Percentiles rank a stretch among this genome's conserved stretches.
Conservation (phyloP, 352 stramenopile species). For the Globisporangium perplexum region DNA sequence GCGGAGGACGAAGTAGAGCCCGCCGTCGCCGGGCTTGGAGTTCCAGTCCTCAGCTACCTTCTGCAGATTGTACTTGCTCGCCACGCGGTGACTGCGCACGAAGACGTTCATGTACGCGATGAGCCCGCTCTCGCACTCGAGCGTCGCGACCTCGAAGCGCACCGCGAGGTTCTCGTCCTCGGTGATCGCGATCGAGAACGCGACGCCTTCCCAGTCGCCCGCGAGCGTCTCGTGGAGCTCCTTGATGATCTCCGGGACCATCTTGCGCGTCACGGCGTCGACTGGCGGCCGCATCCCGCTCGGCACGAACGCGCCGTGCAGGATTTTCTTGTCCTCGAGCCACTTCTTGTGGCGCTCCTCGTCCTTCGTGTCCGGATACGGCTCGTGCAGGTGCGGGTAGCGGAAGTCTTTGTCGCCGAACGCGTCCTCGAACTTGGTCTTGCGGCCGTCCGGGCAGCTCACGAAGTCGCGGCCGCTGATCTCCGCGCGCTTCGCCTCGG, state of each 20-base stretch:
- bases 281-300: constrained; percentile 45
- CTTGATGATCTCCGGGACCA: constrained; percentile 66
- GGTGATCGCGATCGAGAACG: constrained; percentile 45
- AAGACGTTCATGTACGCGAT: constrained; percentile 85
- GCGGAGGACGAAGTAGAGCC: constrained; percentile 54
- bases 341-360: constrained; percentile 53
- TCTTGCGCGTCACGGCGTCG: constrained; percentile 55
- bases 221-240: constrained; percentile 60
- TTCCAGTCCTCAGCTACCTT: constrained; percentile 84
- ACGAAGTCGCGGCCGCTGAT: constrained; percentile 75
- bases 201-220: constrained; percentile 52
- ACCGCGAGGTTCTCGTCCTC: constrained; percentile 63
- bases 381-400: constrained; percentile 67
- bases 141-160: constrained; percentile 35
- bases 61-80: constrained; percentile 67
- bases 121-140: constrained; percentile 54
- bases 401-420: constrained; percentile 46
- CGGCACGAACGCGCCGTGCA: constrained; percentile 60
- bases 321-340: constrained; percentile 68
- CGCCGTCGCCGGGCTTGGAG: constrained; percentile 47
- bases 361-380: constrained; percentile 51
- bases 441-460: constrained; percentile 30
- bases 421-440: constrained; percentile 72
- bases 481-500: constrained; percentile 58
- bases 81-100: constrained; percentile 51